A percentile compares a stretch with the other conserved stretches of the same genome.
Evolutionary conservation across 2,329 filamentous ascomycete species (phyloP).

Genomic region (Talaromyces verruculosus): DNA sequence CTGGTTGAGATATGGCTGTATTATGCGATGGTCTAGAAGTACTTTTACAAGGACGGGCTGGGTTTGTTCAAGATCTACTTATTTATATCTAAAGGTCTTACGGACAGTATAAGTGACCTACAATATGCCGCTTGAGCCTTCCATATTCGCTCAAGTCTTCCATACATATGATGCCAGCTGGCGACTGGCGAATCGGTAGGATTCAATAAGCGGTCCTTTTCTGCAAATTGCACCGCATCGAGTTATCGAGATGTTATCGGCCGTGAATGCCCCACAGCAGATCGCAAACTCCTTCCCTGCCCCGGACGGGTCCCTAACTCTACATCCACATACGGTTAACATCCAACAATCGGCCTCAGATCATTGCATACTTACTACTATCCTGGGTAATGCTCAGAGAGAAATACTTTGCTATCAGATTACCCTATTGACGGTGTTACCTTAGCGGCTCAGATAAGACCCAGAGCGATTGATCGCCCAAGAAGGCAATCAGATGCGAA

Average conservation of each 20-base stretch:
- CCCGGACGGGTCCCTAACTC: background rate
- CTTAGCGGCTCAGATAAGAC: background rate
- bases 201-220: background rate
- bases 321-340: background rate
- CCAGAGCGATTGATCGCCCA: background rate
- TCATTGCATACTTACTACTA: background rate
- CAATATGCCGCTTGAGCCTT: conserved; percentile 1
- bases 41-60: background rate
- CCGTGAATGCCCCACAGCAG: background rate
- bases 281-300: conserved; percentile 8
- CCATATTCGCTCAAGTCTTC: background rate
- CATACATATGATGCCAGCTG: background rate
- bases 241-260: background rate
- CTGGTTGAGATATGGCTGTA: background rate
- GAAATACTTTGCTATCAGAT: background rate
- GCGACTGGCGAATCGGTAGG: background rate
- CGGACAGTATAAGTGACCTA: background rate
- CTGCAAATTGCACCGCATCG: background rate
- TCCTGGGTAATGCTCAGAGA: no score
- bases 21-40: background rate
- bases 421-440: background rate
- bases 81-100: background rate
- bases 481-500: background rate
- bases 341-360: background rate
- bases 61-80: background rate